Percentiles rank a stretch among this genome's conserved stretches.
These are phyloP conservation scores for Canavalia gladiata DNA, from an alignment of 306 rosid genomes.

Conservation along the genomic window DNA sequence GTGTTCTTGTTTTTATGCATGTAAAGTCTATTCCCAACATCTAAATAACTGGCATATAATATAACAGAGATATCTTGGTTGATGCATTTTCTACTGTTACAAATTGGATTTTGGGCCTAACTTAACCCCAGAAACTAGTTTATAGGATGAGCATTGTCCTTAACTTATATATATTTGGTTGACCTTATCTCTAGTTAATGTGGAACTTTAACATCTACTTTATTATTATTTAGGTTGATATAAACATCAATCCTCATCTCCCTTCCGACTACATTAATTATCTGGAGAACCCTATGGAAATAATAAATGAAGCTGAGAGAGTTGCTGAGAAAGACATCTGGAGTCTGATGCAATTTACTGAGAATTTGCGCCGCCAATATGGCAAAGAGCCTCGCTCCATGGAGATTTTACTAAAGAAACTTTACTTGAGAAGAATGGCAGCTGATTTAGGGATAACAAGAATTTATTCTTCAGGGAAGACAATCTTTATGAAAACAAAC, in stretches of 20 bases:
- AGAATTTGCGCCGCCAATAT: conserved; percentile 79
- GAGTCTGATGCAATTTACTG: conserved; percentile 92
- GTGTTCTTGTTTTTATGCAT: neutral
- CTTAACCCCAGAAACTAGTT: no score
- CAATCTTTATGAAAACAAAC: conserved; percentile 77
- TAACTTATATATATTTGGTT: no score
- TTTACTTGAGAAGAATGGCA: conserved; percentile 94
- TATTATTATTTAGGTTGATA: conserved; percentile 67
- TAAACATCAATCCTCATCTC: conserved; percentile 81
- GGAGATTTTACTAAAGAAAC: conserved; percentile 85
- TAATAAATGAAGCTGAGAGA: conserved; percentile 82
- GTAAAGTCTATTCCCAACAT: conserved; percentile 17
- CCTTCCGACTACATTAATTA: conserved; percentile 90
- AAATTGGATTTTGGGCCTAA: no score
- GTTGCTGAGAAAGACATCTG: conserved; percentile 87
- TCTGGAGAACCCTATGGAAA: conserved; percentile 92
- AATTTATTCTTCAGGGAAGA: conserved; percentile 80
- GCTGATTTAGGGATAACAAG: conserved; percentile 87
- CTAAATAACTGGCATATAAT: conserved; percentile 2
- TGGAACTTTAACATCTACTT: neutral
- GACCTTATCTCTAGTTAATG: no score
- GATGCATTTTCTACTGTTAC: conserved; percentile 19
- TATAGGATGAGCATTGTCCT: no score
- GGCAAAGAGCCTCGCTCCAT: conserved; percentile 93
- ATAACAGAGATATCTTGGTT: conserved; percentile 20